Evolutionary conservation across 2,329 filamentous ascomycete species (phyloP).

Genomic region (Phaeosphaeria sp.): DNA sequence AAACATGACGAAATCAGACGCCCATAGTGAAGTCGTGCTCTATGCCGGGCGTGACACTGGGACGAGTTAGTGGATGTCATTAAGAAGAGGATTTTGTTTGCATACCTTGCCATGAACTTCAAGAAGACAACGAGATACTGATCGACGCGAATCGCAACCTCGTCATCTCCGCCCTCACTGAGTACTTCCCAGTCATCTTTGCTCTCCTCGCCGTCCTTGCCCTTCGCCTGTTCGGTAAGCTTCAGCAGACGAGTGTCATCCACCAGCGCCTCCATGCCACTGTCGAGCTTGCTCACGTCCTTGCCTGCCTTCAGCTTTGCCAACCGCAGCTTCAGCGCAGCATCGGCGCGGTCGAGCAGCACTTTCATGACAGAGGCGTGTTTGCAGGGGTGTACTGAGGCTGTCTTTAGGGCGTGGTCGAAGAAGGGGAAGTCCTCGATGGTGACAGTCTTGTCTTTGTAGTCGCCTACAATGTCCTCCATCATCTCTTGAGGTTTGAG

Average conservation of each 20-base stretch:
- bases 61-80: slow-evolving; percentile 63
- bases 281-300: slow-evolving; percentile 58
- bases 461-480: slow-evolving; percentile 95
- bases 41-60: slow-evolving; percentile 91
- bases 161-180: slow-evolving; percentile 68
- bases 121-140: slow-evolving; percentile 88
- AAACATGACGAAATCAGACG: slow-evolving; percentile 61
- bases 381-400: slow-evolving; percentile 94
- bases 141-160: slow-evolving; percentile 84
- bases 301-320: slow-evolving; percentile 77
- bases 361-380: slow-evolving; percentile 99
- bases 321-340: slow-evolving; percentile 84
- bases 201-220: slow-evolving; percentile 49
- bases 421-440: slow-evolving; percentile 98
- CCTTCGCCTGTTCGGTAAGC: slow-evolving; percentile 60
- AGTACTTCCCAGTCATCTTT: slow-evolving; percentile 69
- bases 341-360: slow-evolving; percentile 91
- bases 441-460: slow-evolving; percentile 98
- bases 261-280: slow-evolving; percentile 83
- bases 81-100: neutral
- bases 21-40: slow-evolving; percentile 99
- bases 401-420: slow-evolving; percentile 90
- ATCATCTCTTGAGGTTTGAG: slow-evolving; percentile 87
- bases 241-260: slow-evolving; percentile 74
- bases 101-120: slow-evolving; percentile 69